phyloP scores from a whole-genome alignment of 2,329 filamentous ascomycete species.

The Sarocladium kiliense region DNA sequence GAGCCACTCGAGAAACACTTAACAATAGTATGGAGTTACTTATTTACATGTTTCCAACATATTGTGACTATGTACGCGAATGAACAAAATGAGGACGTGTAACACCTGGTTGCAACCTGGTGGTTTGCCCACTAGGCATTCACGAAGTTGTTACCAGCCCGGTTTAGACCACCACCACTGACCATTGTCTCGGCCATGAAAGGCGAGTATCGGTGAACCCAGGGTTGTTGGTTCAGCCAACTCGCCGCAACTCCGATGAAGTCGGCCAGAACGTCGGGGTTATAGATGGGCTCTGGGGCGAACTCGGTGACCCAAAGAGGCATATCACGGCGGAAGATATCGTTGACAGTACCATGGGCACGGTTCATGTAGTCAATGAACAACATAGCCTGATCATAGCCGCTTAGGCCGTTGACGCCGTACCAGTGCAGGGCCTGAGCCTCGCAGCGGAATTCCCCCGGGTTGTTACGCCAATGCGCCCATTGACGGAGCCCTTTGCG shows the following conservation, averaged over 20 bases:
- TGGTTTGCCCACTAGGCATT: no score
- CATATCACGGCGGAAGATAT: slow-evolving; percentile 4
- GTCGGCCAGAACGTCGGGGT: background rate
- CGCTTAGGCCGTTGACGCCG: background rate
- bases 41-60: no score
- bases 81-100: no score
- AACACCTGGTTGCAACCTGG: no score
- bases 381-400: background rate
- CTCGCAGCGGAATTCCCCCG: slow-evolving; percentile 1
- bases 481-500: slow-evolving; percentile 1
- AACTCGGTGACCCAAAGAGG: slow-evolving; percentile 2
- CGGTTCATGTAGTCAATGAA: background rate
- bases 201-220: background rate
- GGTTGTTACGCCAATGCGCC: background rate
- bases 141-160: background rate
- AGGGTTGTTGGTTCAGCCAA: background rate
- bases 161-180: background rate
- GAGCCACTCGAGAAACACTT: no score
- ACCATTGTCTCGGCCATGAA: background rate
- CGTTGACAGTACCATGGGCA: background rate
- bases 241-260: background rate
- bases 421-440: slow-evolving; percentile 6
- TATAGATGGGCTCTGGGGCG: background rate
- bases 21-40: no score
- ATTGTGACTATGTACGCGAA: no score